These are phyloP conservation scores for Drechslera avenae DNA, from an alignment of 2,329 filamentous ascomycete genomes.

Conservation along the genomic window DNA sequence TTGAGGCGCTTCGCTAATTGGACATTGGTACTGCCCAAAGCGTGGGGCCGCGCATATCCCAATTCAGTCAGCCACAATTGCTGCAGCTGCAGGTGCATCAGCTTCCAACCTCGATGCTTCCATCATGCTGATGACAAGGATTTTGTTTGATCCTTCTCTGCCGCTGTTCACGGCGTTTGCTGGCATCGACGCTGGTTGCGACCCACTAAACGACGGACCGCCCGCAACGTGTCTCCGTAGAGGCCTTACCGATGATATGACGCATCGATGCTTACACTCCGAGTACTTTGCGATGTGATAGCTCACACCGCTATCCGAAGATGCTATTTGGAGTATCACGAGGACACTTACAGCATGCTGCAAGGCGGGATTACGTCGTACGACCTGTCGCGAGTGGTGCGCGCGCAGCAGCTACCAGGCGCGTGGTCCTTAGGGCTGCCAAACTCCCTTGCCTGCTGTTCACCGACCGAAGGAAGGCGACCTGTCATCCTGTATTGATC, in stretches of 20 bases:
- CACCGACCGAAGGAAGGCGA: constrained; percentile 13
- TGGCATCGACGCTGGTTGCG: constrained; percentile 16
- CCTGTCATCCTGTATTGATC: constrained; percentile 4
- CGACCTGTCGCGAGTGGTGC: constrained; percentile 9
- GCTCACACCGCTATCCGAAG: constrained; percentile 20
- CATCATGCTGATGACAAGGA: background rate
- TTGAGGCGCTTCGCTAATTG: constrained; percentile 5
- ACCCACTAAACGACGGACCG: constrained; percentile 20
- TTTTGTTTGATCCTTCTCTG: constrained; percentile 1
- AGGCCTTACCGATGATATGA: constrained; percentile 14
- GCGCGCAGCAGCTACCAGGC: constrained; percentile 14
- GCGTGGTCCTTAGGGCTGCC: constrained; percentile 18
- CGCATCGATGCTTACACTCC: constrained; percentile 12
- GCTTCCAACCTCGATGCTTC: background rate
- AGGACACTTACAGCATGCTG: constrained; percentile 1
- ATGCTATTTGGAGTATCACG: constrained; percentile 13
- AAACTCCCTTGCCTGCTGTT: constrained; percentile 16
- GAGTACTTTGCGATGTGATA: constrained; percentile 4
- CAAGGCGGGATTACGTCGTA: constrained; percentile 7
- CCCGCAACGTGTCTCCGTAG: constrained; percentile 24
- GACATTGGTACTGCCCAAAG: constrained; percentile 3
- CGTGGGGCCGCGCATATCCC: constrained; percentile 6
- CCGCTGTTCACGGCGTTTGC: constrained; percentile 10
- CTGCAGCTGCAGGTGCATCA: constrained; percentile 12
- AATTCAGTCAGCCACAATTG: constrained; percentile 7